phyloP scores from a whole-genome alignment of 257 asterid genomes.

The Fraxinus quadrangulata region DNA sequence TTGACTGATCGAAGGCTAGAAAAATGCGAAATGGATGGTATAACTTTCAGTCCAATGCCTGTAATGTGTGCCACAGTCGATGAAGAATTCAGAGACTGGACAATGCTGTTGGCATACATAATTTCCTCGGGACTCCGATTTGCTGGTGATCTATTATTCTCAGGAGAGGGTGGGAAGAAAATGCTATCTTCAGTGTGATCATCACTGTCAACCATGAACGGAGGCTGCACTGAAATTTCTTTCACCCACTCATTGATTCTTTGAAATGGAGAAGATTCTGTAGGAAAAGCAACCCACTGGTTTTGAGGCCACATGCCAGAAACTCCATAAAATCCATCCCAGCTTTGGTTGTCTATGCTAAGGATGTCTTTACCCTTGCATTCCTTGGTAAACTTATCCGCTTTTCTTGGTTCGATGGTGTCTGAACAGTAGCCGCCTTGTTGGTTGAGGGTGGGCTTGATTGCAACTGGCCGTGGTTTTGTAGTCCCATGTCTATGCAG shows the following conservation, averaged over 20 bases:
- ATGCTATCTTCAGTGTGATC: conserved; percentile 36
- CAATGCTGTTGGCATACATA: conserved; percentile 60
- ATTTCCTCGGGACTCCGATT: conserved; percentile 46
- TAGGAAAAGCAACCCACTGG: conserved; percentile 79
- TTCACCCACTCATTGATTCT: conserved; percentile 70
- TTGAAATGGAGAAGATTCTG: conserved; percentile 48
- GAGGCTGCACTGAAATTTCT: conserved; percentile 48
- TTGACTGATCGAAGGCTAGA: conserved; percentile 71
- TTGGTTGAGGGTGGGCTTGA: conserved; percentile 36
- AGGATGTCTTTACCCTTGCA: conserved; percentile 29
- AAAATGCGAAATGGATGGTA: conserved; percentile 60
- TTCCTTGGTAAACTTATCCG: conserved; percentile 31
- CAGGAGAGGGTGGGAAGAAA: conserved; percentile 40
- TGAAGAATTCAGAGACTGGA: conserved; percentile 65
- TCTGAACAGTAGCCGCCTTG: conserved; percentile 85
- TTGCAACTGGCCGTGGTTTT: conserved; percentile 34
- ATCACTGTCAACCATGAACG: conserved; percentile 34
- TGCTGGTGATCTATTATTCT: conserved; percentile 31
- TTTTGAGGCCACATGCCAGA: conserved; percentile 79
- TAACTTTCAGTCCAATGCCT: conserved; percentile 56
- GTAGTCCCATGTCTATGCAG: conserved; percentile 32
- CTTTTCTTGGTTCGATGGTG: conserved; percentile 56
- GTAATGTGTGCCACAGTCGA: conserved; percentile 79
- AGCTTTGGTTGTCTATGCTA: conserved; percentile 33
- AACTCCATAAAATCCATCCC: conserved; percentile 53